Conservation (phyloP, 768 basidiomycete species). For the Boletus coccyginus region DNA sequence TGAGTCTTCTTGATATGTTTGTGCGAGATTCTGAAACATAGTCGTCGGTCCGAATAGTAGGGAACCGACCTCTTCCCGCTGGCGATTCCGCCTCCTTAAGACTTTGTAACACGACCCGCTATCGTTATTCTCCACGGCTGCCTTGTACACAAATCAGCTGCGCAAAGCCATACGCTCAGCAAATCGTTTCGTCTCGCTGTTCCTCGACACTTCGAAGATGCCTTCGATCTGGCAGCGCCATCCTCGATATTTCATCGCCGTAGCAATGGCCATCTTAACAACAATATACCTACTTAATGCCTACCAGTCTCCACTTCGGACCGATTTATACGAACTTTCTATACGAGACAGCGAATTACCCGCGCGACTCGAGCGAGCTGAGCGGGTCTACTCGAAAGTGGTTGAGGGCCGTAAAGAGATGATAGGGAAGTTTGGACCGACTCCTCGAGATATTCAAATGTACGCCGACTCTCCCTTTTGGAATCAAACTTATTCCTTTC, state of each 20-base stretch:
- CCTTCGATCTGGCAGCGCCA: constrained; percentile 41
- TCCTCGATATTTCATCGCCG: constrained; percentile 49
- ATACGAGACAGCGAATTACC: constrained; percentile 37
- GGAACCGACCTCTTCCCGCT: background rate
- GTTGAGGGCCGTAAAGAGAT: constrained; percentile 43
- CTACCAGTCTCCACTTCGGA: constrained; percentile 27
- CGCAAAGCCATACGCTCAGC: constrained; percentile 3
- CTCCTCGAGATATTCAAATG: constrained; percentile 45
- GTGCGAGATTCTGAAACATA: background rate
- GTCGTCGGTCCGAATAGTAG: background rate
- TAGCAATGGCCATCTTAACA: constrained; percentile 39
- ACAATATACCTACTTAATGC: constrained; percentile 49
- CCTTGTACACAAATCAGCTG: constrained; percentile 6
- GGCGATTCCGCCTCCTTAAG: constrained; percentile 1
- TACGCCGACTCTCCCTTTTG: constrained; percentile 10
- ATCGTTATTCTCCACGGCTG: constrained; percentile 12
- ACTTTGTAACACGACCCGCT: constrained; percentile 10
- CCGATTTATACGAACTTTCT: constrained; percentile 21
- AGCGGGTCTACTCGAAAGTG: constrained; percentile 44
- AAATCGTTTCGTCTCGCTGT: constrained; percentile 2
- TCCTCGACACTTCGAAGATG: constrained; percentile 20
- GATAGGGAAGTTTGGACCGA: constrained; percentile 55
- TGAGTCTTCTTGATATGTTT: constrained; percentile 8
- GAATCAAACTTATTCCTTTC: constrained; percentile 2
- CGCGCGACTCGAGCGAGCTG: constrained; percentile 40